phyloP scores from a whole-genome alignment of 202 grass and related monocot genomes.

The Schoenoplectus triqueter region DNA sequence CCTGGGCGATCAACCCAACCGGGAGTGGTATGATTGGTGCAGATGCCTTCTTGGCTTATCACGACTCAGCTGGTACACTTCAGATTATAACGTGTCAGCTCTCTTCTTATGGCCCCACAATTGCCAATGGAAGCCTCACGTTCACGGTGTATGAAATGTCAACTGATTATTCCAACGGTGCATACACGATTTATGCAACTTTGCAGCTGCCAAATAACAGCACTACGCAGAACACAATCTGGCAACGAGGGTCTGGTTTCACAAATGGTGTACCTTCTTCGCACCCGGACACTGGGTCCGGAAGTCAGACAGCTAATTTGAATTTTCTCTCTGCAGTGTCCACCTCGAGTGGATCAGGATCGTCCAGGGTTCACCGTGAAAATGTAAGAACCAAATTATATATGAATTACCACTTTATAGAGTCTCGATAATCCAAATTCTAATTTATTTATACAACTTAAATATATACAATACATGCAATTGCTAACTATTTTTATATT shows the following conservation, averaged over 20 bases:
- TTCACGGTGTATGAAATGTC: conserved; percentile 40
- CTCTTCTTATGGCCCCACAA: neutral
- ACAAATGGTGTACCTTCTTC: neutral
- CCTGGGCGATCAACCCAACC: conserved; percentile 72
- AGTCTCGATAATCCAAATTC: neutral
- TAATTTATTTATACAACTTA: neutral
- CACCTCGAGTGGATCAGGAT: conserved; percentile 39
- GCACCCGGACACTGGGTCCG: neutral
- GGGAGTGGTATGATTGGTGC: conserved; percentile 28
- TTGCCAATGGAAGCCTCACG: neutral
- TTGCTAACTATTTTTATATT: too few relatives aligned
- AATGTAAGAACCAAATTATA: conserved; percentile 53
- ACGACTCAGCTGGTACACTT: conserved; percentile 33
- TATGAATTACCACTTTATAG: neutral
- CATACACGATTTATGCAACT: conserved; percentile 70
- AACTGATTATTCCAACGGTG: conserved; percentile 49
- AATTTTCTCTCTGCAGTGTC: conserved; percentile 60
- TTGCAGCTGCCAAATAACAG: conserved; percentile 46
- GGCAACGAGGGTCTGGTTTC: conserved; percentile 48
- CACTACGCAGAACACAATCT: conserved; percentile 61
- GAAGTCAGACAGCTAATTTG: conserved; percentile 23
- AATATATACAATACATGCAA: too few relatives aligned
- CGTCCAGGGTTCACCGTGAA: conserved; percentile 63
- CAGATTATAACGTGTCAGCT: conserved; percentile 42
- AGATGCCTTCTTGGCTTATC: conserved; percentile 68